Percentiles rank a stretch among this genome's conserved stretches.
These are phyloP conservation scores for Pseudogymnoascus sp. DNA, from an alignment of 2,329 filamentous ascomycete genomes.

Conservation along the genomic window DNA sequence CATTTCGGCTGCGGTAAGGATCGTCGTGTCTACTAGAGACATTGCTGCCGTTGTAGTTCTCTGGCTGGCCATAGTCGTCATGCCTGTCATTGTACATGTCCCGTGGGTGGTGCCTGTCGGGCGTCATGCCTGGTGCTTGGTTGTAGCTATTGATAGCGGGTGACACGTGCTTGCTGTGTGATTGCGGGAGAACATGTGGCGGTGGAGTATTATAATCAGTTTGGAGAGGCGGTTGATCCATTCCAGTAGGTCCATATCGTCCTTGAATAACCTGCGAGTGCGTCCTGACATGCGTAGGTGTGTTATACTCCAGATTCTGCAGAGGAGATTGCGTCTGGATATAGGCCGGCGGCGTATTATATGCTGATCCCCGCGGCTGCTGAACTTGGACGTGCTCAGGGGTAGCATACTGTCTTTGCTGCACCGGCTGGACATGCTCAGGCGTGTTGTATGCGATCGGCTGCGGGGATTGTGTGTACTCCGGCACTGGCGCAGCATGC, in stretches of 20 bases:
- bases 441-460: neutral
- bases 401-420: conserved; percentile 27
- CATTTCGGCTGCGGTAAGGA: neutral
- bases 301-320: conserved; percentile 40
- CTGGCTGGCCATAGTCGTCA: neutral
- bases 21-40: neutral
- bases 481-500: neutral
- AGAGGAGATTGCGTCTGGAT: conserved; percentile 47
- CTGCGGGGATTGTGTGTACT: neutral
- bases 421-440: conserved; percentile 16
- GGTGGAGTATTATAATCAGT: neutral
- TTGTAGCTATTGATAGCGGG: neutral
- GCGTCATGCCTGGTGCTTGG: neutral
- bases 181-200: conserved; percentile 15
- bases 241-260: neutral
- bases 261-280: neutral
- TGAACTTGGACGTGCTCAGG: conserved; percentile 38
- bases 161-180: conserved; percentile 13
- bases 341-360: conserved; percentile 37
- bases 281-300: conserved; percentile 13
- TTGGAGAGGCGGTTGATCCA: neutral
- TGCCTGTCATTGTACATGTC: neutral
- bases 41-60: neutral
- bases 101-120: neutral
- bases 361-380: conserved; percentile 29